Evolutionary conservation across 1,139 yeast genomes (phyloP).

Genomic region (Yamadazyma sp.): DNA sequence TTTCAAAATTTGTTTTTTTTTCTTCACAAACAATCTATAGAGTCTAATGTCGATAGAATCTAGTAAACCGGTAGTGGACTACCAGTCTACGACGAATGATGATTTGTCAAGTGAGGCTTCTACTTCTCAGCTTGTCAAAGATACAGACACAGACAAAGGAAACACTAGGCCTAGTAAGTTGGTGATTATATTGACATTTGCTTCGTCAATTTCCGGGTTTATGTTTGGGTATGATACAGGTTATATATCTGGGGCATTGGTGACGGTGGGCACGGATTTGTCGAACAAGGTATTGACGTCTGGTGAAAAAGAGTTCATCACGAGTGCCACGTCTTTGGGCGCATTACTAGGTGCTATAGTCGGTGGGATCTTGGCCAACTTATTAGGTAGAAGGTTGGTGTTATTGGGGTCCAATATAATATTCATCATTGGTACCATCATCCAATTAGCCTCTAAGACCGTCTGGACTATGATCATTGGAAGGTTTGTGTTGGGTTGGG

Average conservation of each 20-base stretch:
- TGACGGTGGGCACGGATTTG: constrained; percentile 77
- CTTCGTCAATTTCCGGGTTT: constrained; percentile 90
- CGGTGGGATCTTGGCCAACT: constrained; percentile 81
- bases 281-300: constrained; percentile 51
- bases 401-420: constrained; percentile 76
- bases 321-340: constrained; percentile 94
- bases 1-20: not conserved
- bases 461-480: constrained; percentile 94
- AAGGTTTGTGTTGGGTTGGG: constrained; percentile 89
- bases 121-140: constrained; percentile 9
- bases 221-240: constrained; percentile 98
- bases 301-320: constrained; percentile 84
- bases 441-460: constrained; percentile 76
- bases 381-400: constrained; percentile 78
- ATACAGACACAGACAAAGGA: constrained; percentile 4
- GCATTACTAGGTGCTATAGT: constrained; percentile 76
- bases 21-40: constrained; percentile 1
- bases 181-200: constrained; percentile 68
- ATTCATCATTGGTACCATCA: constrained; percentile 77
- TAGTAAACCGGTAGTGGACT: constrained; percentile 5
- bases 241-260: constrained; percentile 88
- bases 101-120: constrained; percentile 11
- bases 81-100: constrained; percentile 6
- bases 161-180: constrained; percentile 52
- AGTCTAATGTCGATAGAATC: too few species aligned